Evolutionary conservation across 345 rosid genomes (phyloP).

Genomic region (Excoecaria agallocha): DNA sequence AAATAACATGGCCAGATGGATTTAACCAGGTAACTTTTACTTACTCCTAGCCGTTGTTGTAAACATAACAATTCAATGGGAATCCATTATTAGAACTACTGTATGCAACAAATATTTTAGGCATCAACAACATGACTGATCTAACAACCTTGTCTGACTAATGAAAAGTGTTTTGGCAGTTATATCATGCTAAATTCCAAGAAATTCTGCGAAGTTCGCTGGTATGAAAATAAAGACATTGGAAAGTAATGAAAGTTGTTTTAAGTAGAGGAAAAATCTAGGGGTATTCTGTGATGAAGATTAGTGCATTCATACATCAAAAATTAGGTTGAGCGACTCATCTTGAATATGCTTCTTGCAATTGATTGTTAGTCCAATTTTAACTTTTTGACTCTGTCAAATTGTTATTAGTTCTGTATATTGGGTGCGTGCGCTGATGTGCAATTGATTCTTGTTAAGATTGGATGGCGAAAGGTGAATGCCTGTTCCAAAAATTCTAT

Average conservation of each 20-base stretch:
- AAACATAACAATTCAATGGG: not conserved
- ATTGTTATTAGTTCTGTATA: too few species aligned
- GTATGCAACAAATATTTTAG: not conserved
- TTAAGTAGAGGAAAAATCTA: not conserved
- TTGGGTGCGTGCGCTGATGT: not conserved
- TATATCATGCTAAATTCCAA: not conserved
- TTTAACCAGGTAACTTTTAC: slow-evolving; percentile 60
- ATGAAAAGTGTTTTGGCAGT: not conserved
- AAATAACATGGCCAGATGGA: slow-evolving; percentile 97
- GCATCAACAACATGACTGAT: not conserved
- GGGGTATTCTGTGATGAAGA: not conserved
- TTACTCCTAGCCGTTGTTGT: not conserved
- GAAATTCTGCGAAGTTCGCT: not conserved
- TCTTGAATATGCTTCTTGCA: not conserved
- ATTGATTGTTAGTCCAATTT: not conserved
- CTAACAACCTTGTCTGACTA: not conserved
- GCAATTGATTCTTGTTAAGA: not conserved
- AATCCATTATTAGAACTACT: not conserved
- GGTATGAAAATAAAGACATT: not conserved
- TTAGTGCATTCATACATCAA: not conserved
- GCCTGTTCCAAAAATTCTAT: not conserved
- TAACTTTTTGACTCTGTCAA: not conserved
- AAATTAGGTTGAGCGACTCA: not conserved
- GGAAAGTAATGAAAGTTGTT: not conserved
- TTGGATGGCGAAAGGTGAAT: not conserved